Percentiles rank a stretch among this genome's conserved stretches.
Conservation (phyloP, 2,329 filamentous ascomycete genomes). For the Emmonsiellopsis sp. region DNA sequence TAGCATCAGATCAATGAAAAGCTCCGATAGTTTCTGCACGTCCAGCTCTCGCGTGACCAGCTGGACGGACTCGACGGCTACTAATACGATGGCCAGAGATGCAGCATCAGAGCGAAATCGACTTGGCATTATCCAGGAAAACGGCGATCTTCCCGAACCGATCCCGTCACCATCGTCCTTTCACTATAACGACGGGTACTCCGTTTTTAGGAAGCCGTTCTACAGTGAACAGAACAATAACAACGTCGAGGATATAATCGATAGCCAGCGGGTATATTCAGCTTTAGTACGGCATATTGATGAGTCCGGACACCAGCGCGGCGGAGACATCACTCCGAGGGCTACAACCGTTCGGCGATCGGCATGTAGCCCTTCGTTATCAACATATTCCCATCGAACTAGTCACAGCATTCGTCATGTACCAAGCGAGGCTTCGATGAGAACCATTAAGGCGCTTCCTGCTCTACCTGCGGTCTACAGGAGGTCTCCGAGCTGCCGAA, state of each 20-base stretch:
- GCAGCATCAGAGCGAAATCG: conserved; percentile 23
- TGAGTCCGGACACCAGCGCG: conserved; percentile 7
- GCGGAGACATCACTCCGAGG: not conserved
- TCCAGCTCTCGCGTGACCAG: conserved; percentile 39
- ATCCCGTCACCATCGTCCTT: conserved; percentile 17
- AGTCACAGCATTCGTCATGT: conserved; percentile 4
- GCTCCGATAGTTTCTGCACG: conserved; percentile 26
- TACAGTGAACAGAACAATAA: conserved; percentile 12
- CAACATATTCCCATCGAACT: conserved; percentile 1
- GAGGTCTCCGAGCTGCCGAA: not conserved
- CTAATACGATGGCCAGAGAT: conserved; percentile 29
- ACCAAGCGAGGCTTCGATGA: conserved; percentile 4
- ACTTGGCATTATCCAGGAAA: conserved; percentile 37
- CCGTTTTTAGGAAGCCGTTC: conserved; percentile 21
- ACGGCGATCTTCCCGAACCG: conserved; percentile 22
- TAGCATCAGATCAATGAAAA: conserved; percentile 19
- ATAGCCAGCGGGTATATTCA: conserved; percentile 25
- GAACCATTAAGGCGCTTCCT: not conserved
- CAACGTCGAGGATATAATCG: conserved; percentile 13
- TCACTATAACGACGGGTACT: conserved; percentile 19
- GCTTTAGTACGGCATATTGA: conserved; percentile 25
- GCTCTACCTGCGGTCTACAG: not conserved
- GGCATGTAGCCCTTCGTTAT: not conserved
- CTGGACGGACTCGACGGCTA: conserved; percentile 40
- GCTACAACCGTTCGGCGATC: not conserved